Evolutionary conservation across 2,329 filamentous ascomycete genomes (phyloP), one percentile per base, ranked within the genome.

Genomic region (Arthroderma sp.): DNA sequence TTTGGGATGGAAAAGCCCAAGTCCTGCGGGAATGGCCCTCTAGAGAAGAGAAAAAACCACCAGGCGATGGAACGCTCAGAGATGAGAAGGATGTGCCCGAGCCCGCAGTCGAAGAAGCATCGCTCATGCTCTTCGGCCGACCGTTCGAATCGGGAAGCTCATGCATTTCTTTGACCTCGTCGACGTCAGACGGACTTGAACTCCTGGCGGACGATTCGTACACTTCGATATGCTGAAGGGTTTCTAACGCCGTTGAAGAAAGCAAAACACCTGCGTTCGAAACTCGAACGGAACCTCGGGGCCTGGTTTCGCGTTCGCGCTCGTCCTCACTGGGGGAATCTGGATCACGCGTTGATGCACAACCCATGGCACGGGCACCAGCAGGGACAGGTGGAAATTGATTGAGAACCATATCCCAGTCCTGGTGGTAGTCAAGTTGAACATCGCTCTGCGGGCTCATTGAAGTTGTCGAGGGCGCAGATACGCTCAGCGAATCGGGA

Each of bases 1-100:
- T 70, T 53, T 63, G 67, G 29, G 67, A 66, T 7, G 73, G 70
- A 48, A 81, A 68, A 56, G 86, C 79, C 89, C 89, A 96, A 8
- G 88, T 91, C 56, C 81, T 79, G 43, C 87, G 78, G 33, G 82
- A 79, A 43, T 78, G 75, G 3, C 82, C 77, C 33, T 83, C 85
- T 29, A 95, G 74, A 0, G 83, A 86, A 2, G 85, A 85, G 64
- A 95, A 95, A 71, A 95, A 95, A 1, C 83, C 86, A 28, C 86
- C 83, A 0, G 89, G 89, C 0, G 89, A 95, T 4, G 88, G 89
- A 31, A 96, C 87, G 28, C 88, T 88, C 15, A 95, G 74, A 48
- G 77, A 80, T 15, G 84, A 88, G 50, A 95, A 73, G 34, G 81
- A 83, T 45, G 81, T 80, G 9, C 80, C 70, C 9, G 80, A 82